Conservation (phyloP, 192 early-diverging fungal genomes). For the Thamnidium elegans region DNA sequence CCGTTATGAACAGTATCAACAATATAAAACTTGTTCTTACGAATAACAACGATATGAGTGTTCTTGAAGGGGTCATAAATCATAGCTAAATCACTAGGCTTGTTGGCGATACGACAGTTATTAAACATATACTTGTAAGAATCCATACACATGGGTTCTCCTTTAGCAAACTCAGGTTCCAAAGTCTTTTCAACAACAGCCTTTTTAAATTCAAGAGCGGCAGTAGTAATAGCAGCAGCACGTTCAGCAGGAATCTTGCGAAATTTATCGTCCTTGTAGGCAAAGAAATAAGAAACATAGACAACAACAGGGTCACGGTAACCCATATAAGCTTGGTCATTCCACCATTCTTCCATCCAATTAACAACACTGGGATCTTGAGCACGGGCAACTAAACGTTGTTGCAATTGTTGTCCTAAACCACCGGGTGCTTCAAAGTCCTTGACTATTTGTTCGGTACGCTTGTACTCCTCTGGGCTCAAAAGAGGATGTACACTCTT, state of each 20-base stretch:
- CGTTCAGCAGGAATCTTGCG: constrained; percentile 74
- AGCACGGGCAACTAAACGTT: constrained; percentile 74
- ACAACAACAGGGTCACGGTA: constrained; percentile 97
- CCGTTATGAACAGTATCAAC: constrained; percentile 76
- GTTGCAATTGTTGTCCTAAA: constrained; percentile 79
- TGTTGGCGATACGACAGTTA: constrained; percentile 84
- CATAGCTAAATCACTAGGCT: constrained; percentile 79
- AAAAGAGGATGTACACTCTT: constrained; percentile 71
- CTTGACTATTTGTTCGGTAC: constrained; percentile 61
- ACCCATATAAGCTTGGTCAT: constrained; percentile 88
- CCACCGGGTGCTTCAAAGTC: constrained; percentile 84
- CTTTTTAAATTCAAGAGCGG: constrained; percentile 83
- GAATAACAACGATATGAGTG: constrained; percentile 82
- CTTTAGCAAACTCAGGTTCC: constrained; percentile 78
- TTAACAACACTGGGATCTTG: constrained; percentile 70
- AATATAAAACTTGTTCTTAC: constrained; percentile 89
- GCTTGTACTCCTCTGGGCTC: constrained; percentile 65
- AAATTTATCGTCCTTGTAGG: constrained; percentile 85
- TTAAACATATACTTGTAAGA: constrained; percentile 98
- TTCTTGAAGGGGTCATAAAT: constrained; percentile 70
- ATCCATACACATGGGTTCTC: constrained; percentile 78
- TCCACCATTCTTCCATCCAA: constrained; percentile 99
- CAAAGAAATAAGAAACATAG: constrained; percentile 96
- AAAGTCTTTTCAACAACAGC: constrained; percentile 73
- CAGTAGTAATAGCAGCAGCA: constrained; percentile 88